Evolutionary conservation across 1,284 basidiomycete species (phyloP), one percentile per base, ranked within the genome.

Genomic region (Trametes versicolor): DNA sequence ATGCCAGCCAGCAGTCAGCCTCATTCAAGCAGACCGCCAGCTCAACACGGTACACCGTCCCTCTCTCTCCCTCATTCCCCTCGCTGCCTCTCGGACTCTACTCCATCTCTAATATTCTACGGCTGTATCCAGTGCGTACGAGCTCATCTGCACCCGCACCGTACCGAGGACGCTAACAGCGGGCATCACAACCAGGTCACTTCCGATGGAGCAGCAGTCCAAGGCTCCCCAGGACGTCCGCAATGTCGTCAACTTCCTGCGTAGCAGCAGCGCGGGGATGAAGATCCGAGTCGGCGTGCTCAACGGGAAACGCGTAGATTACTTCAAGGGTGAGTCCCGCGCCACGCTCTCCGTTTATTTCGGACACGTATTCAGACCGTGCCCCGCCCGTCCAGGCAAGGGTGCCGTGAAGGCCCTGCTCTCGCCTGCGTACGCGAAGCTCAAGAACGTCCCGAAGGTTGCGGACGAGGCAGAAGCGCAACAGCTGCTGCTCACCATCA

Each of bases 301-400:
- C 74, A 95, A 95, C 73, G 98, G 97, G 43, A 98, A 98, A 79
- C 91, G 97, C 53, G 85, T 97, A 62, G 97, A 99, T 79, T 99
- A 99, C 82, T 99, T 99, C 84, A 99, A 97, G 84, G 97, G 96
- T 94, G 70, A 71, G 86, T 81, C 4, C 34, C 45, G 32, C 58
- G 21, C 29, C 13, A 36, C 37, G 49, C 27, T 32, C 59, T 51
- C 39, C 62, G 27, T 59, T 61, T 37, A 43, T 58, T 47, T 64
- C 54, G 54, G 59, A 58, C 64, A 56, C 62, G 59, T 55, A 55
- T 19, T 39, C 32, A 50, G 37, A 58, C 63, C 60, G 21, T 32
- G 49, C 9, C 29, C 48, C 21, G 34, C 52, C 9, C 48, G 17
- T n/a, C 9, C 75, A 97, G 96, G 96, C 76, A 96, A 95, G 85